Conservation (phyloP, 2,329 filamentous ascomycete species). For the Ophiostoma sp. region DNA sequence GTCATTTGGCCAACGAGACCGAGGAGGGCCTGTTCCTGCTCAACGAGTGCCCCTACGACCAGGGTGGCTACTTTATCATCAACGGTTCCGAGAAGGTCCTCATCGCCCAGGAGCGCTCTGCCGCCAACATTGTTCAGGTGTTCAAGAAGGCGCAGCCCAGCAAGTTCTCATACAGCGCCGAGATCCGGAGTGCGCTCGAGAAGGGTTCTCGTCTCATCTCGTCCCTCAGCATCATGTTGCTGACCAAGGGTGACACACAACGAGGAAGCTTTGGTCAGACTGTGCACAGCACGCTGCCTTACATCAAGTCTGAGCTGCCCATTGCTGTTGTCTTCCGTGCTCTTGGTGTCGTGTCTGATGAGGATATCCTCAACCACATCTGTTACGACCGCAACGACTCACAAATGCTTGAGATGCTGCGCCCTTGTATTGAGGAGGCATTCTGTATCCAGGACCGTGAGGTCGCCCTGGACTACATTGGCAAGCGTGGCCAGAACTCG, state of each 20-base stretch:
- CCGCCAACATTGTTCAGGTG: conserved; percentile 97
- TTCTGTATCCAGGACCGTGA: conserved; percentile 95
- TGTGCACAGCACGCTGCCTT: conserved; percentile 85
- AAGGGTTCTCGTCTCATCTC: conserved; percentile 94
- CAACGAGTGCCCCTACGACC: conserved; percentile 97
- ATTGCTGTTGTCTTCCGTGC: conserved; percentile 95
- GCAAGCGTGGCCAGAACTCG: conserved; percentile 70
- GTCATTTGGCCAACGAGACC: conserved; percentile 74
- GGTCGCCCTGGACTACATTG: conserved; percentile 90
- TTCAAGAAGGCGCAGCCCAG: conserved; percentile 97
- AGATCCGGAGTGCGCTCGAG: conserved; percentile 93
- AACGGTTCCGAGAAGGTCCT: conserved; percentile 98
- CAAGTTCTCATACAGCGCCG: conserved; percentile 85
- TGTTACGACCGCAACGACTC: conserved; percentile 94
- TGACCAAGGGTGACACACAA: conserved; percentile 74
- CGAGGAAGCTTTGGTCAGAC: conserved; percentile 78
- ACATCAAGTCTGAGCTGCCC: conserved; percentile 88
- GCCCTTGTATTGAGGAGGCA: conserved; percentile 94
- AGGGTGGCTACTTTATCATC: conserved; percentile 98
- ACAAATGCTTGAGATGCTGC: conserved; percentile 95
- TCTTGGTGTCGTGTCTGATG: conserved; percentile 90
- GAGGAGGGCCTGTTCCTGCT: conserved; percentile 84
- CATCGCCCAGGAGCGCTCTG: conserved; percentile 94
- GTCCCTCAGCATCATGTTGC: conserved; percentile 84
- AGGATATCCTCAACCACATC: conserved; percentile 96